Evolutionary conservation across 805 yeast genomes (phyloP).

Genomic region (Tetrapisispora iriomotensis): DNA sequence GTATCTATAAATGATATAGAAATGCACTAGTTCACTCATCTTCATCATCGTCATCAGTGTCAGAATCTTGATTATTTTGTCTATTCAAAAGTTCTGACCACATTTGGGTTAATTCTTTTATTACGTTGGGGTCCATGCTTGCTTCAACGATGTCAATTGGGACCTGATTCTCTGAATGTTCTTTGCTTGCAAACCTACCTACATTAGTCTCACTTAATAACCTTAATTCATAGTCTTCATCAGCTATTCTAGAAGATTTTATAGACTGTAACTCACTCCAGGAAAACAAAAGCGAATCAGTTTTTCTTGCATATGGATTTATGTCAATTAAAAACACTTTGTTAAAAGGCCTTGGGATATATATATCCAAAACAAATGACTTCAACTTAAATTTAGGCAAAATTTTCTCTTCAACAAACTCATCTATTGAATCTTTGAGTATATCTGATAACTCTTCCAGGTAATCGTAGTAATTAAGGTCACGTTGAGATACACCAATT

Average conservation of each 20-base stretch:
- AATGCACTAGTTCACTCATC: too few relatives aligned
- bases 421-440: constrained; percentile 39
- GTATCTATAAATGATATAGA: too few relatives aligned
- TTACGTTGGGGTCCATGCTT: constrained; percentile 52
- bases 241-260: constrained; percentile 5
- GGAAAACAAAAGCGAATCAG: constrained; percentile 69
- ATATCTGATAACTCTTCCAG: constrained; percentile 42
- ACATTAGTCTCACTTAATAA: constrained; percentile 59
- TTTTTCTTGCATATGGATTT: constrained; percentile 71
- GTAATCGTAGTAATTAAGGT: constrained; percentile 71
- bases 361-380: constrained; percentile 67
- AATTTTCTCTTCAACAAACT: constrained; percentile 44
- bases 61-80: constrained; percentile 10
- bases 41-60: constrained; percentile 5
- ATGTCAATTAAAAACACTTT: constrained; percentile 68
- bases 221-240: constrained; percentile 44
- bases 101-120: constrained; percentile 56
- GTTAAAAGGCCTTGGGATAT: constrained; percentile 64
- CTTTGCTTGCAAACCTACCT: constrained; percentile 69
- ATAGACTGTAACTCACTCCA: constrained; percentile 66
- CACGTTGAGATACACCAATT: constrained; percentile 76
- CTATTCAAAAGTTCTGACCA: constrained; percentile 39
- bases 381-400: constrained; percentile 42
- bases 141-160: constrained; percentile 90
- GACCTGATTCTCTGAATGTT: constrained; percentile 82